Evolutionary conservation across 768 basidiomycete species (phyloP).

Genomic region (Cubamyces lactineus): DNA sequence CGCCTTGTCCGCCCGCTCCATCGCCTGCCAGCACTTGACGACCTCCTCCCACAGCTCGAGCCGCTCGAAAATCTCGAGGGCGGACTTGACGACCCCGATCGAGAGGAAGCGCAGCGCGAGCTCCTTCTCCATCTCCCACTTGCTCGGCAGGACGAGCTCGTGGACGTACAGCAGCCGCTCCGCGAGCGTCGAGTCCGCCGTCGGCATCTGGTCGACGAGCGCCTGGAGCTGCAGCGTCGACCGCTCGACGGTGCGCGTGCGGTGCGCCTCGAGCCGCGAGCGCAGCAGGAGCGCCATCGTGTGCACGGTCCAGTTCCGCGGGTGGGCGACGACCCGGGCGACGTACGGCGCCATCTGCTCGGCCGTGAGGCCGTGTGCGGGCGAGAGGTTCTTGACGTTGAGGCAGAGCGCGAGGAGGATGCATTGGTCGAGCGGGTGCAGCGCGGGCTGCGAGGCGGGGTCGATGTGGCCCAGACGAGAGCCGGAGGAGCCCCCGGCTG

Average conservation of each 20-base stretch:
- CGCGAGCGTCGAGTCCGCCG: slow-evolving; percentile 68
- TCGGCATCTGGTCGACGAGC: slow-evolving; percentile 95
- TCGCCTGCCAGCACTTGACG: slow-evolving; percentile 80
- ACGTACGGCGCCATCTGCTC: slow-evolving; percentile 96
- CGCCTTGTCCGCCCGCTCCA: slow-evolving; percentile 81
- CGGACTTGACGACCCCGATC: slow-evolving; percentile 87
- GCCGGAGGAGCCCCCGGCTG: slow-evolving; percentile 43
- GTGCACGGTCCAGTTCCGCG: slow-evolving; percentile 94
- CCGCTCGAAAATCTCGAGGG: slow-evolving; percentile 90
- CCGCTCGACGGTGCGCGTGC: slow-evolving; percentile 92
- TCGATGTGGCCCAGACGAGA: slow-evolving; percentile 71
- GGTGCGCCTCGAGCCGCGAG: slow-evolving; percentile 84
- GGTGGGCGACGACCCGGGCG: slow-evolving; percentile 84
- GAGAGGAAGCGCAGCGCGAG: slow-evolving; percentile 81
- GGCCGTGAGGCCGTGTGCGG: slow-evolving; percentile 84
- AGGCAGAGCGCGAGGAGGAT: slow-evolving; percentile 91
- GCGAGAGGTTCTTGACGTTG: slow-evolving; percentile 87
- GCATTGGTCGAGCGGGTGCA: slow-evolving; percentile 93
- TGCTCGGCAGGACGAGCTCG: slow-evolving; percentile 79
- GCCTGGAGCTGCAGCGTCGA: slow-evolving; percentile 93
- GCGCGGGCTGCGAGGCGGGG: slow-evolving; percentile 79
- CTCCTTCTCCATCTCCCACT: slow-evolving; percentile 94
- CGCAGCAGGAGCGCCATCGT: slow-evolving; percentile 95
- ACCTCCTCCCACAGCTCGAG: slow-evolving; percentile 99
- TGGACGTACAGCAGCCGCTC: slow-evolving; percentile 85